Evolutionary conservation across 441 rosid species (phyloP).

Genomic region (Brassica balearica): DNA sequence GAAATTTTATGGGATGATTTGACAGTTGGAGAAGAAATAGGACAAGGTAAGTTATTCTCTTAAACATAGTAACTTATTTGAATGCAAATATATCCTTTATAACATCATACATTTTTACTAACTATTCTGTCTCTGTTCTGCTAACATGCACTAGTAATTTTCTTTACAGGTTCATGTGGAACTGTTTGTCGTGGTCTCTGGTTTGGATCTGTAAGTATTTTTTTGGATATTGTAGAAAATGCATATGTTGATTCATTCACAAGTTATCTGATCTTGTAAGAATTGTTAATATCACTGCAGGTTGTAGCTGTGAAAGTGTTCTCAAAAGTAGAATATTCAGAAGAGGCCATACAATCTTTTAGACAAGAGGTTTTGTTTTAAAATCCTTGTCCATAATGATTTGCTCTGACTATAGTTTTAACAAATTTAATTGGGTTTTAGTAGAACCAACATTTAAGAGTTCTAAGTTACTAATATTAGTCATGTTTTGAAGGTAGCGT

Average conservation of each 20-base stretch:
- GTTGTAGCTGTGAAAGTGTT: conserved; percentile 3
- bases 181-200: conserved; percentile 1
- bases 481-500: not conserved
- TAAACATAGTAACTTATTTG: not conserved
- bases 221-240: not conserved
- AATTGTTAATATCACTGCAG: not conserved
- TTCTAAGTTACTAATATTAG: not conserved
- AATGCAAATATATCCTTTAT: not conserved
- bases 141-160: not conserved
- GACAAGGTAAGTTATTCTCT: conserved; percentile 70
- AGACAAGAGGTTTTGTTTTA: conserved; percentile 8
- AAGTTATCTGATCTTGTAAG: not conserved
- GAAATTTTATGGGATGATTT: conserved; percentile 95
- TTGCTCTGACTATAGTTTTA: not conserved
- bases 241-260: not conserved
- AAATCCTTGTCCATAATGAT: not conserved
- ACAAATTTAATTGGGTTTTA: not conserved
- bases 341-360: not conserved
- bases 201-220: conserved; percentile 6
- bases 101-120: no score
- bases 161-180: conserved; percentile 7
- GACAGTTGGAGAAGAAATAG: conserved; percentile 81
- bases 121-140: not conserved
- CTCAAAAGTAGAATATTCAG: not conserved
- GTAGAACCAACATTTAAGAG: not conserved